A percentile compares a stretch with the other conserved stretches of the same genome.
Evolutionary conservation across 208 protist genomes (phyloP).

Genomic region (Crithidia bombi): DNA sequence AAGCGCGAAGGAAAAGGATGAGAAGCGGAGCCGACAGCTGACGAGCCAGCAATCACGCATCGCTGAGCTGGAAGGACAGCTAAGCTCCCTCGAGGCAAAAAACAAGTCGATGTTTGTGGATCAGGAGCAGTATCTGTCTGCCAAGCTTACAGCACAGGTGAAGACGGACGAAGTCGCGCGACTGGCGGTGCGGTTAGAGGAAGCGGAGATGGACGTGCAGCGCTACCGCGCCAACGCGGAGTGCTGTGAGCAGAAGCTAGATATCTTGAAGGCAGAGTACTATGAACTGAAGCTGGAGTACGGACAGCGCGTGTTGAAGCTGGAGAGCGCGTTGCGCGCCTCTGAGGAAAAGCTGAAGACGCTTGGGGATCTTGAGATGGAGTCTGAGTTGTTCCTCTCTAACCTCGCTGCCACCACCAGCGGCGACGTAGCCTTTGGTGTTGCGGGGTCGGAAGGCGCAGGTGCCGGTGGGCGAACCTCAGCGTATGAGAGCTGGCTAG

Average conservation of each 20-base stretch:
- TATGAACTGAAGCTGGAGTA: conserved; percentile 87
- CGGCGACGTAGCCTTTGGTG: conserved; percentile 21
- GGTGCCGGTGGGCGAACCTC: not conserved
- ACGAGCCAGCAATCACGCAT: conserved; percentile 53
- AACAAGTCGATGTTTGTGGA: conserved; percentile 58
- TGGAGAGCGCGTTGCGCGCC: conserved; percentile 68
- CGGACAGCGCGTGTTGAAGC: conserved; percentile 74
- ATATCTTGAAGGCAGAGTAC: conserved; percentile 91
- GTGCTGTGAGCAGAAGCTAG: conserved; percentile 89
- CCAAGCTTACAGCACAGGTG: conserved; percentile 76
- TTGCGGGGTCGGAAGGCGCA: not conserved
- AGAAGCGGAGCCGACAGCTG: conserved; percentile 36
- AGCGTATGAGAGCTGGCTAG: conserved; percentile 66
- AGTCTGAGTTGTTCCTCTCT: conserved; percentile 86
- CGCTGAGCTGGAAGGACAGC: conserved; percentile 69
- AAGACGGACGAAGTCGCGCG: conserved; percentile 87
- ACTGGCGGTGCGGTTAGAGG: conserved; percentile 75
- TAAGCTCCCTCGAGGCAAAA: conserved; percentile 60
- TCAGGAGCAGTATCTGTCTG: conserved; percentile 85
- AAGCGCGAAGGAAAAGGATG: conserved; percentile 38
- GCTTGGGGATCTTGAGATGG: conserved; percentile 81
- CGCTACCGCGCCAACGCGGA: conserved; percentile 80
- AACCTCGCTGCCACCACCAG: conserved; percentile 63
- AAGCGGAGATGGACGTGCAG: conserved; percentile 79
- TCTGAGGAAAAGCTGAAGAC: conserved; percentile 87